These are phyloP conservation scores for Pythium scleroteichum DNA, from an alignment of 352 stramenopile species.

Conservation along the genomic window DNA sequence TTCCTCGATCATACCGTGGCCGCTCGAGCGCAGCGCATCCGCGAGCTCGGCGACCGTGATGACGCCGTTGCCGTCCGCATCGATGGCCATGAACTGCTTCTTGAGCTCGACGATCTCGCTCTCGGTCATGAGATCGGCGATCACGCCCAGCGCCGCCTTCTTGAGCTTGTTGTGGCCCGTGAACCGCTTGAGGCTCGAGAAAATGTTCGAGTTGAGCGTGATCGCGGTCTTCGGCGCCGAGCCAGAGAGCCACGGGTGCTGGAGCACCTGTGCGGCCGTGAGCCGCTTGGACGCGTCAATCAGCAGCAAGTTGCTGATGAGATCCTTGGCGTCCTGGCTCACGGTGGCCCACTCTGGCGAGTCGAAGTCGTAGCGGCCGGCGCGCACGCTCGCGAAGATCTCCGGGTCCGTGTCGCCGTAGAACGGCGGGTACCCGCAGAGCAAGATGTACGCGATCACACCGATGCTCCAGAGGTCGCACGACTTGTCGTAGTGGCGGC, in stretches of 20 bases:
- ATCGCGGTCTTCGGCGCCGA: constrained; percentile 73
- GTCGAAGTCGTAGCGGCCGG: constrained; percentile 84
- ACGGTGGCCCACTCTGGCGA: constrained; percentile 84
- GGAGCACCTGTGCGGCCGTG: constrained; percentile 88
- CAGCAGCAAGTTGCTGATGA: constrained; percentile 94
- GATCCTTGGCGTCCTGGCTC: constrained; percentile 91
- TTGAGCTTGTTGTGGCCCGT: constrained; percentile 90
- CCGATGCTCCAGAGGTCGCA: constrained; percentile 97
- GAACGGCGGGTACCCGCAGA: constrained; percentile 97
- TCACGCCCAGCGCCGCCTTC: constrained; percentile 86
- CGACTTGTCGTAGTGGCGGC: constrained; percentile 94
- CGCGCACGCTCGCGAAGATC: constrained; percentile 85
- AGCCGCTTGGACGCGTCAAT: constrained; percentile 91
- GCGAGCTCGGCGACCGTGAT: constrained; percentile 90
- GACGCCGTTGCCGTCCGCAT: constrained; percentile 84
- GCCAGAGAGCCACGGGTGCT: constrained; percentile 85
- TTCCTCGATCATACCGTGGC: constrained; percentile 87
- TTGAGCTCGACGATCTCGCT: constrained; percentile 84
- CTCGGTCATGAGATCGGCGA: constrained; percentile 84
- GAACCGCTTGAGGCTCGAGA: constrained; percentile 85
- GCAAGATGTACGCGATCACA: constrained; percentile 95
- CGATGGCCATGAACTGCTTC: constrained; percentile 87
- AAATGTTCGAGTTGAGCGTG: constrained; percentile 82
- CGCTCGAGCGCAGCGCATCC: constrained; percentile 73
- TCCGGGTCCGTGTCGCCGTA: constrained; percentile 93